phyloP scores from a whole-genome alignment of 176 grass and related monocot species.

The Secale cereale region DNA sequence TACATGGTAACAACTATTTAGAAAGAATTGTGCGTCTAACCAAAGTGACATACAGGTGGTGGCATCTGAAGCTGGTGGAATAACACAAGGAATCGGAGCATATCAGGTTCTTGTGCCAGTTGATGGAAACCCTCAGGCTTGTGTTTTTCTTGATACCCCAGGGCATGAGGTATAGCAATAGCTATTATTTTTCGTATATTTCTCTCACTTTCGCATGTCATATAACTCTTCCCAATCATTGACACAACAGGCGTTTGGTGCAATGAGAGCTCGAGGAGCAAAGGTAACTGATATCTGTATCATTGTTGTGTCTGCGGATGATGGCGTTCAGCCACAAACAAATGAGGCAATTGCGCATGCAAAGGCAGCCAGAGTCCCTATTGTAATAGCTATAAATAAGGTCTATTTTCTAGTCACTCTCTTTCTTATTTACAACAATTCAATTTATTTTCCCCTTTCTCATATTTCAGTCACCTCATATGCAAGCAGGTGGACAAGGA shows the following conservation, averaged over 20 bases:
- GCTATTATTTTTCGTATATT: background rate
- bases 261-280: slow-evolving; percentile 96
- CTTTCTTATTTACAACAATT: background rate
- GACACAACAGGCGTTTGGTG: slow-evolving; percentile 86
- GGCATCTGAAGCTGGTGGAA: slow-evolving; percentile 94
- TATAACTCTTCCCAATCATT: slow-evolving; percentile 21
- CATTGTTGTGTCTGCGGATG: slow-evolving; percentile 93
- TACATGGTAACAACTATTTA: slow-evolving; percentile 4
- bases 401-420: slow-evolving; percentile 39
- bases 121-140: slow-evolving; percentile 75
- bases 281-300: slow-evolving; percentile 89
- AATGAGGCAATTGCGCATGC: slow-evolving; percentile 96
- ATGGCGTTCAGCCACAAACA: slow-evolving; percentile 93
- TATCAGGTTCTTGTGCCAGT: slow-evolving; percentile 92
- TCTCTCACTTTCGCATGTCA: background rate
- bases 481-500: slow-evolving; percentile 81
- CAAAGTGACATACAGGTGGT: slow-evolving; percentile 66
- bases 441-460: slow-evolving; percentile 3
- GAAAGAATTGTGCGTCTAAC: slow-evolving; percentile 31
- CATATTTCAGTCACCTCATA: slow-evolving; percentile 22
- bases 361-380: slow-evolving; percentile 87
- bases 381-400: slow-evolving; percentile 97
- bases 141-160: slow-evolving; percentile 96
- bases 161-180: slow-evolving; percentile 73
- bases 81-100: slow-evolving; percentile 97